Base-by-base conservation (phyloP, 1,284 basidiomycete genomes). In the Ustanciosporium gigantosporum region DNA sequence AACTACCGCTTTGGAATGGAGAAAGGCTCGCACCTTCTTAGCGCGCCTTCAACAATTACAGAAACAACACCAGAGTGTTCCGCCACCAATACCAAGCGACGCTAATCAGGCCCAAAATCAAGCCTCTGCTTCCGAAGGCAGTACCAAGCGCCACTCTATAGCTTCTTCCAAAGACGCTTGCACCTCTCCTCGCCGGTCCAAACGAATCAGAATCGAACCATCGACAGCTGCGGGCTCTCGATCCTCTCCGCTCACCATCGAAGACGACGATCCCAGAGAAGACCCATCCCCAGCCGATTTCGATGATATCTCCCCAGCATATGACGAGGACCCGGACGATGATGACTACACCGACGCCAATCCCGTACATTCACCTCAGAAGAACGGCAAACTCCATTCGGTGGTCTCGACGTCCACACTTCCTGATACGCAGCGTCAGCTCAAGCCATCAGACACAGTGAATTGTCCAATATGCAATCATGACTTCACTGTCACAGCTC, bases 381-480 rank as follows among this genome's bases (percentile, higher is more conserved):
- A n/a, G n/a, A n/a, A n/a, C n/a, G n/a, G 27, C 27, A 29, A 29
- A 29, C 27, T n/a, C 27, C 11, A 38, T 13, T 20, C 17, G 36
- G 41, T 15, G 32, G 20, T 19, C 9, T 35, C 32, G 17, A 29
- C n/a, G n/a, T 29, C 27, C 9, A n/a, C 27, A n/a, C 14, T 15
- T 35, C 11, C 9, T 35, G 32, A 19, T 8, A 11, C 29, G 23
- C 22, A 58, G 37, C 51, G 42, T 24, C 31, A 53, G 27, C 45
- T 65, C 17, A 48, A 45, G 48, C 65, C 65, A 3, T 43, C 48
- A 13, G 59, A 66, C 20, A 21, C 57, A 13, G 62, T 70, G 0
- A 25, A 53, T 22, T 75, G 73, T 38, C 73, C 73, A 2, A 72
- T 75, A 31, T 76, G 73, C 39, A 32, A 44, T 20, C 60, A 64